These are phyloP conservation scores for Dipsacomyces acuminosporus DNA, from an alignment of 371 early-diverging fungal genomes.

Conservation along the genomic window DNA sequence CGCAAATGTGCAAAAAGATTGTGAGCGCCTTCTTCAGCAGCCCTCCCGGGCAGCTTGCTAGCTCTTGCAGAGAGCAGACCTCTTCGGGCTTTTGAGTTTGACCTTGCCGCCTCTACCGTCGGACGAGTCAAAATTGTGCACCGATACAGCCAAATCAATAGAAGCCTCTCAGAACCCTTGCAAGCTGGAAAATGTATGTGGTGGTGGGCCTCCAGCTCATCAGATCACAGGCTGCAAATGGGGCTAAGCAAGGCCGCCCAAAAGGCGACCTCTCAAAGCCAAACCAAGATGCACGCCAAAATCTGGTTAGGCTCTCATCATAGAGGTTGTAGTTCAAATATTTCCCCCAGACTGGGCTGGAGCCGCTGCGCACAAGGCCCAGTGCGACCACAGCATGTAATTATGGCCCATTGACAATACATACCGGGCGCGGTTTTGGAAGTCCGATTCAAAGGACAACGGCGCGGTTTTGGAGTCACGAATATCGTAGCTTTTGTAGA, in stretches of 20 bases:
- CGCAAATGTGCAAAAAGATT: slow-evolving; percentile 5
- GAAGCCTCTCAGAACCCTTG: slow-evolving; percentile 5
- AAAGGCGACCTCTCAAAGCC: slow-evolving; percentile 14
- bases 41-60: not conserved
- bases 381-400: too few species aligned
- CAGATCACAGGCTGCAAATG: slow-evolving; percentile 3
- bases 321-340: slow-evolving; percentile 18
- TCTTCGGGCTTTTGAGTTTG: slow-evolving; percentile 36
- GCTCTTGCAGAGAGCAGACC: slow-evolving; percentile 7
- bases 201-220: slow-evolving; percentile 14
- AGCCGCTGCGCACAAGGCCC: too few species aligned
- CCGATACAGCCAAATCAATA: slow-evolving; percentile 10
- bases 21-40: slow-evolving; percentile 27
- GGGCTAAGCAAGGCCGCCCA: slow-evolving; percentile 5
- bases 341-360: not conserved
- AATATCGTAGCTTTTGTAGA: too few species aligned
- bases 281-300: slow-evolving; percentile 1
- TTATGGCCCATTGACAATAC: too few species aligned
- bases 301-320: slow-evolving; percentile 25
- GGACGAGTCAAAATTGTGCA: slow-evolving; percentile 26
- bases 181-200: slow-evolving; percentile 6
- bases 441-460: too few species aligned
- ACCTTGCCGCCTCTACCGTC: slow-evolving; percentile 6
- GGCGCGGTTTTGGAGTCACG: too few species aligned
- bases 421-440: too few species aligned